Percentiles rank a stretch among this genome's conserved stretches.
Conservation (phyloP, 768 basidiomycete species). For the Lactarius vividus region DNA sequence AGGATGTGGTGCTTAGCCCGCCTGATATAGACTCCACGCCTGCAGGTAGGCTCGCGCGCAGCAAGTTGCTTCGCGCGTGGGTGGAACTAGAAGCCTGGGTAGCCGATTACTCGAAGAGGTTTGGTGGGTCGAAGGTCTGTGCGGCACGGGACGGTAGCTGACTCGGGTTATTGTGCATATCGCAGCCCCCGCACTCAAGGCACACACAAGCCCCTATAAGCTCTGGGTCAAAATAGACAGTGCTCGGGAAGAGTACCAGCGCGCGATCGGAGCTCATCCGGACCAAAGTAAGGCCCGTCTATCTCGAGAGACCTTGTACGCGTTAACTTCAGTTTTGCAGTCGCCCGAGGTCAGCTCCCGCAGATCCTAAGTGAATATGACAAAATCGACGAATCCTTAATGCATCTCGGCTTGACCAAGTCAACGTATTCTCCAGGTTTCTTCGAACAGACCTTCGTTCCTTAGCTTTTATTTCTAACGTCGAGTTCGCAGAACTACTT, state of each 20-base stretch:
- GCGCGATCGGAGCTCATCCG: constrained; percentile 70
- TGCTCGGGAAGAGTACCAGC: constrained; percentile 69
- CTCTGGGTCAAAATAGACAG: constrained; percentile 53
- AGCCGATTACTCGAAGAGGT: constrained; percentile 49
- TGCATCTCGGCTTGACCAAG: constrained; percentile 61
- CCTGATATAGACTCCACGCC: constrained; percentile 50
- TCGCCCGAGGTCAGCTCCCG: constrained; percentile 52
- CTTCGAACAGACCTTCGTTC: constrained; percentile 21
- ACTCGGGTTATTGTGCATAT: not conserved
- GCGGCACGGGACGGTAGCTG: not conserved
- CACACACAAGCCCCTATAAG: constrained; percentile 38
- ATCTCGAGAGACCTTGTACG: not conserved
- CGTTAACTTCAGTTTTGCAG: constrained; percentile 35
- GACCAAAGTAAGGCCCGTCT: constrained; percentile 60
- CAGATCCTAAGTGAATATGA: constrained; percentile 42
- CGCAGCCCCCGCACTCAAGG: constrained; percentile 47
- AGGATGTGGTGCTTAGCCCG: constrained; percentile 49
- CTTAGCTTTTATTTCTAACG: not conserved
- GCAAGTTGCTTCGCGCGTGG: constrained; percentile 75
- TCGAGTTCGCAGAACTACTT: constrained; percentile 52
- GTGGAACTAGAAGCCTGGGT: constrained; percentile 71
- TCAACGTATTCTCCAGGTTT: constrained; percentile 64
- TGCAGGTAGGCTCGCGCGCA: constrained; percentile 51
- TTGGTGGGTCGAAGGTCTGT: constrained; percentile 39
- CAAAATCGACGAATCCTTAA: constrained; percentile 42